Evolutionary conservation across 2,329 filamentous ascomycete genomes (phyloP).

Genomic region (Pseudogymnoascus sp.): DNA sequence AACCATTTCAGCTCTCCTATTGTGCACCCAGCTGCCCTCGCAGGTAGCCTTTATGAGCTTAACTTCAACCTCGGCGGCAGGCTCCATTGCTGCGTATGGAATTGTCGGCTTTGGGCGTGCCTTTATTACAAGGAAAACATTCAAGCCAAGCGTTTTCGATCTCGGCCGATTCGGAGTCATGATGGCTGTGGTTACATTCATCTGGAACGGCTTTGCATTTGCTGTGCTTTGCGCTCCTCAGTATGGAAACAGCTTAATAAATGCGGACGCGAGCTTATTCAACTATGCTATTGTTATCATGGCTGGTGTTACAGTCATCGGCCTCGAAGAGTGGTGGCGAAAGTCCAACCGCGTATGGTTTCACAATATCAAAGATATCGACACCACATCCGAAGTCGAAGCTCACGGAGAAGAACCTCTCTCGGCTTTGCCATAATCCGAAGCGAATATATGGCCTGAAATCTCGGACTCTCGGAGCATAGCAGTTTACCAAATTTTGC

Average conservation of each 20-base stretch:
- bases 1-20: conserved; percentile 7
- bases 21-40: conserved; percentile 14
- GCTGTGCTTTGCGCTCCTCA: conserved; percentile 13
- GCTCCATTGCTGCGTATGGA: conserved; percentile 13
- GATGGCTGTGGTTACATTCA: conserved; percentile 10
- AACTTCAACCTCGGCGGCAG: conserved; percentile 12
- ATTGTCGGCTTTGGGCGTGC: conserved; percentile 13
- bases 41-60: conserved; percentile 12
- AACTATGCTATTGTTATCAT: conserved; percentile 14
- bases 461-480: not conserved
- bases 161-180: conserved; percentile 12
- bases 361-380: conserved; percentile 19
- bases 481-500: not conserved
- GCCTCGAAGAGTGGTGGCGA: conserved; percentile 13
- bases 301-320: conserved; percentile 13
- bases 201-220: conserved; percentile 14
- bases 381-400: not conserved
- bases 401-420: not conserved
- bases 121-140: conserved; percentile 13
- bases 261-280: conserved; percentile 11
- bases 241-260: conserved; percentile 10
- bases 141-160: conserved; percentile 12
- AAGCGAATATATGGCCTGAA: not conserved
- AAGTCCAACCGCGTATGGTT: conserved; percentile 12
- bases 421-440: not conserved